Evolutionary conservation across 768 basidiomycete genomes (phyloP).

Genomic region (Serendipita sp.): DNA sequence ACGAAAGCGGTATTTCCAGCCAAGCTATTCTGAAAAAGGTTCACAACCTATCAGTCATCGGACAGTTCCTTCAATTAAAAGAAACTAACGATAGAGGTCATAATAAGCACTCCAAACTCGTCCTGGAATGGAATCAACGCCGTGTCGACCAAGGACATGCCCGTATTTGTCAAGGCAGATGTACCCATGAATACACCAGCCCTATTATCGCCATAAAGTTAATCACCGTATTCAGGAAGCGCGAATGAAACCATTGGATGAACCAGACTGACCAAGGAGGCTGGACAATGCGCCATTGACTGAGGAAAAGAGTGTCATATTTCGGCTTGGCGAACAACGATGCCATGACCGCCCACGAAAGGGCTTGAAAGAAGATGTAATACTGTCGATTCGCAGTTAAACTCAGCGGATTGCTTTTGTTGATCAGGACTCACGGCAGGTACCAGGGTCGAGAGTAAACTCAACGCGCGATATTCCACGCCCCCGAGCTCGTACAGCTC

Average conservation of each 20-base stretch:
- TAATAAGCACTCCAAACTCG: slow-evolving; percentile 24
- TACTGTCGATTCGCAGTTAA: slow-evolving; percentile 36
- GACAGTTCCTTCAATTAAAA: background rate
- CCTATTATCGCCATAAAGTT: slow-evolving; percentile 9
- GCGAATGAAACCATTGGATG: background rate
- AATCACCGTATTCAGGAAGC: background rate
- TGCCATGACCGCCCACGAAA: slow-evolving; percentile 58
- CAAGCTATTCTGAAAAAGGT: slow-evolving; percentile 28
- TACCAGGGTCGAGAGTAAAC: slow-evolving; percentile 20
- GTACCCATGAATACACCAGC: slow-evolving; percentile 53
- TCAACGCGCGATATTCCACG: slow-evolving; percentile 22
- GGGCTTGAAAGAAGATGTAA: slow-evolving; percentile 49
- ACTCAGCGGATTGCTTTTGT: background rate
- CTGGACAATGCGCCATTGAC: slow-evolving; percentile 27
- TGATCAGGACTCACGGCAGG: slow-evolving; percentile 16
- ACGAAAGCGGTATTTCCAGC: slow-evolving; percentile 92
- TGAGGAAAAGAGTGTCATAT: slow-evolving; percentile 18
- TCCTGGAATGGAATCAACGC: slow-evolving; percentile 85
- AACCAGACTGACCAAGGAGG: slow-evolving; percentile 41
- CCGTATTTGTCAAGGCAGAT: slow-evolving; percentile 79
- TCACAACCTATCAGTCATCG: slow-evolving; percentile 45
- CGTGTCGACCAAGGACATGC: slow-evolving; percentile 70
- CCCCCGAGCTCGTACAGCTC: slow-evolving; percentile 24
- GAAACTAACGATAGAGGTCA: background rate
- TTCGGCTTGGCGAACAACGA: slow-evolving; percentile 53